Evolutionary conservation across 352 stramenopile species (phyloP).

Genomic region (Discostella stelligera): DNA sequence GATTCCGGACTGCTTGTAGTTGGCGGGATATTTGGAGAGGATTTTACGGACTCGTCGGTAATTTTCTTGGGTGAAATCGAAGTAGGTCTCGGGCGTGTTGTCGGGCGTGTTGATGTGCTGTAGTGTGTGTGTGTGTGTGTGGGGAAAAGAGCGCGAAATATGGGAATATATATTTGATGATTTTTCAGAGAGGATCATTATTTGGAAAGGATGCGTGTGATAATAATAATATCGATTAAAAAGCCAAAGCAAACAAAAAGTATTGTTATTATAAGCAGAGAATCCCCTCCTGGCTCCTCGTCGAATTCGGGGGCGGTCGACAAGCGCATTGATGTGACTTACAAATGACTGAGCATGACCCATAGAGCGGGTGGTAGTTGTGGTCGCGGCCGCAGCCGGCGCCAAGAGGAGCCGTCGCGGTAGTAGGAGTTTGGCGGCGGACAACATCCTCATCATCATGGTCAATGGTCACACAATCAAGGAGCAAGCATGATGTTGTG

Average conservation of each 20-base stretch:
- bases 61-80: conserved; percentile 98
- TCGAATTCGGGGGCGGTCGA: too few relatives aligned
- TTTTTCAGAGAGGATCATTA: too few relatives aligned
- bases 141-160: neutral
- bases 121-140: too few relatives aligned
- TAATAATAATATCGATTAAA: too few relatives aligned
- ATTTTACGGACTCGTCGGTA: conserved; percentile 92
- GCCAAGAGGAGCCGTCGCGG: conserved; percentile 26
- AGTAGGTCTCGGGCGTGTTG: conserved; percentile 85
- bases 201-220: too few relatives aligned
- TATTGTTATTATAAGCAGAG: too few relatives aligned
- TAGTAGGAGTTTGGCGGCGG: conserved; percentile 26
- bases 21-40: conserved; percentile 96
- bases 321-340: too few relatives aligned
- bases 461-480: too few relatives aligned
- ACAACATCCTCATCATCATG: conserved; percentile 26
- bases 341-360: conserved; percentile 66
- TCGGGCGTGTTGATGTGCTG: conserved; percentile 92
- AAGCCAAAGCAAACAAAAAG: too few relatives aligned
- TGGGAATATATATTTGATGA: too few relatives aligned
- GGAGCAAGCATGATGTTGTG: too few relatives aligned
- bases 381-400: neutral
- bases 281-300: too few relatives aligned
- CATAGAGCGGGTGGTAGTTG: conserved; percentile 44
- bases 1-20: conserved; percentile 98